Evolutionary conservation across 2,329 filamentous ascomycete genomes (phyloP), one percentile per base, ranked within the genome.

Genomic region (Claviceps digitariae): DNA sequence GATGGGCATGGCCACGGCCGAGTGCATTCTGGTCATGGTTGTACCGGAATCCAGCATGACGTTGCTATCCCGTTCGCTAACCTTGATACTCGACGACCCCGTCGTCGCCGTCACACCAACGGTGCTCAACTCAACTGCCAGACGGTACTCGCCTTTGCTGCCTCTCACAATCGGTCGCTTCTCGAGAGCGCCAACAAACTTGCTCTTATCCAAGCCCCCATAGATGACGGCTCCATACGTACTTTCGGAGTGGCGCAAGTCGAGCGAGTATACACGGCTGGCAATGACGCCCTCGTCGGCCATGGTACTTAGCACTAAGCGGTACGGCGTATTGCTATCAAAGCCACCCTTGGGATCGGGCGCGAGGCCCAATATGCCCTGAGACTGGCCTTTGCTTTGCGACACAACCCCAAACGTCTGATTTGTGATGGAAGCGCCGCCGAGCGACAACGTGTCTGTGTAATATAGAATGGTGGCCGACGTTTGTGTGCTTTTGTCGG

Each of bases 1-100:
- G 3, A 80, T 67, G 2, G 68, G 68, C 5, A 59, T 54, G n/a
- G 74, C 73, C 8, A 76, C 62, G 1, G 62, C 44, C 10, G 65
- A 57, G 20, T 75, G 75, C 40, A 80, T 68, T 21, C 72, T 68
- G 3, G 66, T 71, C 13, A 79, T 62, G 0, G 76, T 78, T 1
- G 74, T 74, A 51, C 77, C 77, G 2, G 73, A 75, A 64, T 81
- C 77, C 51, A 80, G 67, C 61, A 76, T 68, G 23, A 75, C 70
- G 48, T 68, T 69, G 10, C 67, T 59, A 25, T 74, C 70, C 7
- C 62, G 54, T 1, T 53, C 56, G 2, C 52, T 44, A 1, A 71
- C 58, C 17, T 55, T 50, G 57, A 64, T 66, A 48, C 54, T 61
- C 40, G 60, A 25, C 0, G 60, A 54, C n/a, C n/a, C n/a, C 23